Conservation (phyloP, 768 basidiomycete genomes). For the Candolleomyces eurysporus region DNA sequence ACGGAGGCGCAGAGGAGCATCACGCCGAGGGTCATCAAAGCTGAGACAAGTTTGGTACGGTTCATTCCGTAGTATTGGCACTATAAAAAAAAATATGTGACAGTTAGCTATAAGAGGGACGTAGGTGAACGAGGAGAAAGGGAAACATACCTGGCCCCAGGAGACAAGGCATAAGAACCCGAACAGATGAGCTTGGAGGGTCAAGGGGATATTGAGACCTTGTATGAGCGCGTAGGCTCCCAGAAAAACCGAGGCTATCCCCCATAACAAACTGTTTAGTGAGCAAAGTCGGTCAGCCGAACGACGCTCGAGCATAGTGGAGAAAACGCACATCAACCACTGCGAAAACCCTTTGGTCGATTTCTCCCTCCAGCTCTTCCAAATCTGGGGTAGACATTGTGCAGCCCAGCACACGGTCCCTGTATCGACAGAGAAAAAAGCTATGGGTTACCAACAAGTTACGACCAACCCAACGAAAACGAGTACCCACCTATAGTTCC, state of each 20-base stretch:
- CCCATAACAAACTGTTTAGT: conserved; percentile 71
- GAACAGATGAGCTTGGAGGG: conserved; percentile 66
- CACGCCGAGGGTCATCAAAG: conserved; percentile 34
- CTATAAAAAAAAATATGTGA: conserved; percentile 31
- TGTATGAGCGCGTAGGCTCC: conserved; percentile 70
- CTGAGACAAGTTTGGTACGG: conserved; percentile 32
- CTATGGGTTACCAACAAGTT: too few species aligned
- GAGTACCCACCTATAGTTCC: too few species aligned
- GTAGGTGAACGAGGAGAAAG: neutral
- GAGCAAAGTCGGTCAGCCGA: neutral
- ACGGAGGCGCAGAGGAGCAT: conserved; percentile 50
- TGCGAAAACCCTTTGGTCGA: conserved; percentile 68
- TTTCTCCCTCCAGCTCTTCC: conserved; percentile 69
- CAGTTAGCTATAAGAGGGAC: neutral
- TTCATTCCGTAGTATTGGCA: conserved; percentile 63
- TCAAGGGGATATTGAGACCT: conserved; percentile 68
- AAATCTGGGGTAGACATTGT: conserved; percentile 68
- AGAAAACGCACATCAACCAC: conserved; percentile 53
- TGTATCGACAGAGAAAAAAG: conserved; percentile 18
- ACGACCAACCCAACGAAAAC: too few species aligned
- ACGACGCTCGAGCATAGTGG: neutral
- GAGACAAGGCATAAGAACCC: conserved; percentile 56
- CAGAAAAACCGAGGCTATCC: conserved; percentile 52
- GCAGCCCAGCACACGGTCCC: conserved; percentile 67
- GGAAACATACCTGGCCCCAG: conserved; percentile 57